Conservation (phyloP, 306 rosid species). For the Morella rubra region DNA sequence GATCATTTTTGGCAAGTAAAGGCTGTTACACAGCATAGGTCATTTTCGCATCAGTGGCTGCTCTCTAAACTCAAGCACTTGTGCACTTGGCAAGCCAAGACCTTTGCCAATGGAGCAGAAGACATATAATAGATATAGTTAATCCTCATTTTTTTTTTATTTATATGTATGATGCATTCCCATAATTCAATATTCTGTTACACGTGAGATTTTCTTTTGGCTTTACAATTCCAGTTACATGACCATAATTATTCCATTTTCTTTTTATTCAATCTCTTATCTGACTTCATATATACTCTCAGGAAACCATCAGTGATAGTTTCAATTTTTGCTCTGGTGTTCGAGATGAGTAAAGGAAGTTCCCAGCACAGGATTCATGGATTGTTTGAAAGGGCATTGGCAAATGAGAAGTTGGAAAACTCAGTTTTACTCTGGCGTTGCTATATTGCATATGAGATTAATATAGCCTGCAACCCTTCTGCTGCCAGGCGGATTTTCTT, state of each 20-base stretch:
- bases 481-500: constrained; percentile 82
- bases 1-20: background rate
- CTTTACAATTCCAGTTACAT: constrained; percentile 8
- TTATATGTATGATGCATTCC: background rate
- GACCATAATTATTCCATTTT: background rate
- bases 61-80: background rate
- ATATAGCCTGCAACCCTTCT: constrained; percentile 54
- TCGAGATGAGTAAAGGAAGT: constrained; percentile 73
- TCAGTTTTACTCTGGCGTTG: constrained; percentile 90
- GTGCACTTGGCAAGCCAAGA: background rate
- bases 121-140: background rate
- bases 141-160: background rate
- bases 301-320: constrained; percentile 84
- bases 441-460: constrained; percentile 71
- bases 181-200: background rate
- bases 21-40: background rate
- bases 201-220: constrained; percentile 8
- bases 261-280: constrained; percentile 11
- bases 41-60: background rate
- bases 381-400: constrained; percentile 80
- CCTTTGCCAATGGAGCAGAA: background rate
- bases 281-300: constrained; percentile 29
- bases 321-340: constrained; percentile 78
- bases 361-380: constrained; percentile 80
- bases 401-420: constrained; percentile 47